Conservation (phyloP, 768 basidiomycete species). For the Suillus discolor region DNA sequence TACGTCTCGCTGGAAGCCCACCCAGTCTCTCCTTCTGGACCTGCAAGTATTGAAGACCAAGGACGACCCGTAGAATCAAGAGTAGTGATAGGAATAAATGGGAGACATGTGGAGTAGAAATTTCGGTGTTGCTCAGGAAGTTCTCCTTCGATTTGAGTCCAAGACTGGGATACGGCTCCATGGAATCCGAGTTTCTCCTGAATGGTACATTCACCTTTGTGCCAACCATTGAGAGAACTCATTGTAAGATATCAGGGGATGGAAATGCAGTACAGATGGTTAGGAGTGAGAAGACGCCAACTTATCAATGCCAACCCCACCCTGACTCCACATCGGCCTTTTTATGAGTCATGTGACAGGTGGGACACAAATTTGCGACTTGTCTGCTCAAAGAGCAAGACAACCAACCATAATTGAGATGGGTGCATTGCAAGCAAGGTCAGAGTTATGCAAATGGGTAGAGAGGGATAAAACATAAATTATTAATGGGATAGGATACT, state of each 20-base stretch:
- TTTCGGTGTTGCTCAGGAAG: slow-evolving; percentile 51
- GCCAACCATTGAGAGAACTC: slow-evolving; percentile 38
- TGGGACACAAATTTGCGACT: not conserved
- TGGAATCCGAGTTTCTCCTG: slow-evolving; percentile 49
- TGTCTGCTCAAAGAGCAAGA: not conserved
- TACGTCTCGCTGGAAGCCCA: slow-evolving; percentile 41
- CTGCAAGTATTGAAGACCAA: slow-evolving; percentile 60
- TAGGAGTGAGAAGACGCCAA: not conserved
- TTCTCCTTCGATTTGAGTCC: slow-evolving; percentile 44
- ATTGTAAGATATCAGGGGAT: slow-evolving; percentile 14
- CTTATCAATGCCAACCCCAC: not conserved
- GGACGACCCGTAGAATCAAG: slow-evolving; percentile 53
- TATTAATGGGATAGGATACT: not conserved
- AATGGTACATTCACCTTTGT: slow-evolving; percentile 51
- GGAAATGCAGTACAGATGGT: not conserved
- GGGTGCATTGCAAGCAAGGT: not conserved
- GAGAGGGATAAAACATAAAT: not conserved
- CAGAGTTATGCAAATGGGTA: not conserved
- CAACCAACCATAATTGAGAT: not conserved
- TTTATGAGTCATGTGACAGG: not conserved
- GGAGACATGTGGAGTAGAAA: slow-evolving; percentile 51
- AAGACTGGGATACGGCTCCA: slow-evolving; percentile 39
- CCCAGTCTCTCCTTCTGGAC: slow-evolving; percentile 44
- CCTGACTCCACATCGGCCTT: not conserved
- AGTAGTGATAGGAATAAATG: slow-evolving; percentile 59